phyloP scores from a whole-genome alignment of 202 grass and related monocot genomes.

The Schoenoplectus triqueter region DNA sequence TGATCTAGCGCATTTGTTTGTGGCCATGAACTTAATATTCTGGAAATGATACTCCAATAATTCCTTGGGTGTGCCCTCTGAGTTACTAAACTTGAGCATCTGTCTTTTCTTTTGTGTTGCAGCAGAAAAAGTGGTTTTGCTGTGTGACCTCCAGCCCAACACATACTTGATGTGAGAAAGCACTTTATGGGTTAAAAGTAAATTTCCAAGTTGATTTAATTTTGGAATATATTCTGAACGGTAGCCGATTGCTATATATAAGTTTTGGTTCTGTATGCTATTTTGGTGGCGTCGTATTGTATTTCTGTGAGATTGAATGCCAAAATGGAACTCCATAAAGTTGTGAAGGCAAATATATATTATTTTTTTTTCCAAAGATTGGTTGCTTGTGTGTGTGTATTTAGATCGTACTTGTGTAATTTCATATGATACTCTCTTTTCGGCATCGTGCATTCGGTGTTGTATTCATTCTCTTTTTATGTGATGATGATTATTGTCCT shows the following conservation, averaged over 20 bases:
- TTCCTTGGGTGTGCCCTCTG: constrained; percentile 6
- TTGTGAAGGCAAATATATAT: no score
- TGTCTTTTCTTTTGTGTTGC: background rate
- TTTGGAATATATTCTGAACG: constrained; percentile 66
- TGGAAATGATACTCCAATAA: constrained; percentile 16
- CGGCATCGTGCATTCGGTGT: background rate
- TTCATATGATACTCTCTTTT: constrained; percentile 9
- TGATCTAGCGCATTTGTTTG: background rate
- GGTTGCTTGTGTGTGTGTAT: constrained; percentile 30
- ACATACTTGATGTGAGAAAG: constrained; percentile 58
- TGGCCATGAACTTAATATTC: background rate
- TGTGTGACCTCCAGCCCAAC: constrained; percentile 77
- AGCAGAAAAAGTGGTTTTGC: constrained; percentile 97
- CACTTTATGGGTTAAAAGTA: constrained; percentile 10
- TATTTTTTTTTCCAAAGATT: no score
- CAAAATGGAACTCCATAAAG: no score
- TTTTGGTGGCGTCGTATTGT: constrained; percentile 40
- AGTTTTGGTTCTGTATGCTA: constrained; percentile 42
- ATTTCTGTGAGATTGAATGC: constrained; percentile 10
- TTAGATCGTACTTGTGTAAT: constrained; percentile 20
- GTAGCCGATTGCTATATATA: constrained; percentile 63
- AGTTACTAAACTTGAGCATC: background rate
- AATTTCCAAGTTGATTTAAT: constrained; percentile 49
- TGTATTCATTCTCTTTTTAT: constrained; percentile 31
- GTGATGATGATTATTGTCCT: background rate